Evolutionary conservation across 352 stramenopile genomes (phyloP).

Genomic region (Phytophthora cryptogea): DNA sequence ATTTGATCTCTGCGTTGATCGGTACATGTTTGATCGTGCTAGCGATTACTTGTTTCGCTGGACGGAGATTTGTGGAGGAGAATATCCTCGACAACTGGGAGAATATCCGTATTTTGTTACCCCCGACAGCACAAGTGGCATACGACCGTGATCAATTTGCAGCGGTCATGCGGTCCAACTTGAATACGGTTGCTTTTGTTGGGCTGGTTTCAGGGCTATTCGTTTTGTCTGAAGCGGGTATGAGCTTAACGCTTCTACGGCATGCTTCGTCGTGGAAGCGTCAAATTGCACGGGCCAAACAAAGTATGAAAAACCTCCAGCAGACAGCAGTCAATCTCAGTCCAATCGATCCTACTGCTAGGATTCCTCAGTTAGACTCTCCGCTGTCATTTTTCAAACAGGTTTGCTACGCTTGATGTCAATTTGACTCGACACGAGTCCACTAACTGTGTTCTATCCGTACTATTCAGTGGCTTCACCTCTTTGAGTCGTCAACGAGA

Average conservation of each 20-base stretch:
- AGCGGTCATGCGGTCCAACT: constrained; percentile 53
- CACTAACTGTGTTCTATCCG: neutral
- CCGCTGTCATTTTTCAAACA: constrained; percentile 29
- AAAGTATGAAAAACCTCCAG: constrained; percentile 41
- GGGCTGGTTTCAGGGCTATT: constrained; percentile 64
- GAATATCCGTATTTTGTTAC: constrained; percentile 61
- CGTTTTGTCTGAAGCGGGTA: constrained; percentile 49
- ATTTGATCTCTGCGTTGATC: constrained; percentile 60
- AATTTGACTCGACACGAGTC: neutral
- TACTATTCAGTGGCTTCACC: constrained; percentile 48
- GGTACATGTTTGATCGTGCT: constrained; percentile 53
- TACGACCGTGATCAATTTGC: constrained; percentile 77
- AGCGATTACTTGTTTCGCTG: constrained; percentile 61
- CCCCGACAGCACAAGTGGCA: constrained; percentile 63
- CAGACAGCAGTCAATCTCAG: constrained; percentile 26
- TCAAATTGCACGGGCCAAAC: constrained; percentile 59
- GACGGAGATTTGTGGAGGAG: constrained; percentile 50
- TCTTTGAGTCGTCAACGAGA: constrained; percentile 67
- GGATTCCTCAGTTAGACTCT: constrained; percentile 6
- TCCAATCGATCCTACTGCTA: constrained; percentile 7
- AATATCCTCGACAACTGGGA: constrained; percentile 66
- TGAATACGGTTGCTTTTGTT: constrained; percentile 62
- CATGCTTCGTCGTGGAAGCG: constrained; percentile 59
- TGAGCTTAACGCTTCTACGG: constrained; percentile 61
- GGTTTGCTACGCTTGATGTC: constrained; percentile 7